phyloP scores from a whole-genome alignment of 176 grass and related monocot species.

The Cenchrus purpureus region DNA sequence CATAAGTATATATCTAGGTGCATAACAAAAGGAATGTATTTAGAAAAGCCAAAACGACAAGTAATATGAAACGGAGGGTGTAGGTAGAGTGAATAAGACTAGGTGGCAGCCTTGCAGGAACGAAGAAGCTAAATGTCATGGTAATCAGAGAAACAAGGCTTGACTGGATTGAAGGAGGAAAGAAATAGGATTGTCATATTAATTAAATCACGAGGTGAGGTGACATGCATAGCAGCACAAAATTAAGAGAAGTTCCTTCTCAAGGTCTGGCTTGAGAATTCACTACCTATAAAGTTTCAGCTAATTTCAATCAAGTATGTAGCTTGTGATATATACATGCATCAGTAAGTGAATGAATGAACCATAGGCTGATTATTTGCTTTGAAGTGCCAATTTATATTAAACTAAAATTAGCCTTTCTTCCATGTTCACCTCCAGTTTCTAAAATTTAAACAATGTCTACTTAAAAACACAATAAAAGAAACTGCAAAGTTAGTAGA shows the following conservation, averaged over 20 bases:
- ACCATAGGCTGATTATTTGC: neutral
- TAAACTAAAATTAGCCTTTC: neutral
- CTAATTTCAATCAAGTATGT: neutral
- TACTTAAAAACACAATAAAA: neutral
- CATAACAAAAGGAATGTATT: no score
- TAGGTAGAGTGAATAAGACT: neutral
- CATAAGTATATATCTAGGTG: no score
- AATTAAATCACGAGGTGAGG: neutral
- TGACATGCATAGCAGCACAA: neutral
- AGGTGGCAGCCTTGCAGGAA: neutral
- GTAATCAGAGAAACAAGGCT: slow-evolving; percentile 10
- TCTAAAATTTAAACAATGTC: neutral
- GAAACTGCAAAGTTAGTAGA: neutral
- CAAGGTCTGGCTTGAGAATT: neutral
- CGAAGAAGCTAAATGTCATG: neutral
- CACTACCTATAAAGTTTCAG: neutral
- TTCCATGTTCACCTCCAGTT: neutral
- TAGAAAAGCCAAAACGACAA: no score
- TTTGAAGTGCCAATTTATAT: neutral
- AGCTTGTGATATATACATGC: neutral
- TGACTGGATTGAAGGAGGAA: neutral
- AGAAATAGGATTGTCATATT: neutral
- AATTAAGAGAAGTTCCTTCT: neutral
- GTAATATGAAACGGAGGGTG: no score
- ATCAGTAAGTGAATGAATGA: neutral